Base-by-base conservation (phyloP, 2,329 filamentous ascomycete species). In the Cladosporium sp. region DNA sequence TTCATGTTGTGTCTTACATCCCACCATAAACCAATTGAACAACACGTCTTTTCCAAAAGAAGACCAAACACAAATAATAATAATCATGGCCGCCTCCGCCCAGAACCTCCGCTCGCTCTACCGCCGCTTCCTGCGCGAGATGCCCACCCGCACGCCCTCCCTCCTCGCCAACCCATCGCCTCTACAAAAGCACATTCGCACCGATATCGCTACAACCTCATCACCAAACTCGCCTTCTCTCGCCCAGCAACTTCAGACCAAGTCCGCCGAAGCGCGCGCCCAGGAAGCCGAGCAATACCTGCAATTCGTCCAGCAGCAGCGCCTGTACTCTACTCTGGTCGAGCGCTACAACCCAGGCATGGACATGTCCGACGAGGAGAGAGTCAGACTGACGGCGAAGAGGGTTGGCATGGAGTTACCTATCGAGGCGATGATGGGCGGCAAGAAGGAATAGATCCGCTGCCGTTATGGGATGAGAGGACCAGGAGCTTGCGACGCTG, bases 341-440 rank as follows among this genome's bases (percentile, higher is more conserved):
- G 93, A 97, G 80, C 86, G 93, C 72, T 98, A 99, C 80, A 98
- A 98, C 78, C 93, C 93, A 0, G 93, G 93, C 21, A 92, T 96
- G 88, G 87, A 87, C 71, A 92, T 97, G 90, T 88, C 90, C 71
- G 90, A 96, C 79, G 85, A 88, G 76, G 93, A 98, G 82, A 85
- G 92, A 68, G 88, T 97, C 51, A 82, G 92, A 66, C 81, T 97
- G 81, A 91, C 91, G 64, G 95, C 95, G 10, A 84, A 92, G 79
- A 87, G 92, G 76, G 93, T 98, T 49, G 95, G 94, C 21, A 92
- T 97, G 90, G 86, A 97, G 79, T 77, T 98, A 79, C 94, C 94
- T 0, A 78, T 86, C 36, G 88, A 92, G 79, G 24, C 32, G 32
- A 64, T 64, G 62, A 57, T 49, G 51, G 51, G 52, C 32, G 49